These are phyloP conservation scores for Thielaviopsis euricoi DNA, from an alignment of 2,329 filamentous ascomycete species.

Conservation along the genomic window DNA sequence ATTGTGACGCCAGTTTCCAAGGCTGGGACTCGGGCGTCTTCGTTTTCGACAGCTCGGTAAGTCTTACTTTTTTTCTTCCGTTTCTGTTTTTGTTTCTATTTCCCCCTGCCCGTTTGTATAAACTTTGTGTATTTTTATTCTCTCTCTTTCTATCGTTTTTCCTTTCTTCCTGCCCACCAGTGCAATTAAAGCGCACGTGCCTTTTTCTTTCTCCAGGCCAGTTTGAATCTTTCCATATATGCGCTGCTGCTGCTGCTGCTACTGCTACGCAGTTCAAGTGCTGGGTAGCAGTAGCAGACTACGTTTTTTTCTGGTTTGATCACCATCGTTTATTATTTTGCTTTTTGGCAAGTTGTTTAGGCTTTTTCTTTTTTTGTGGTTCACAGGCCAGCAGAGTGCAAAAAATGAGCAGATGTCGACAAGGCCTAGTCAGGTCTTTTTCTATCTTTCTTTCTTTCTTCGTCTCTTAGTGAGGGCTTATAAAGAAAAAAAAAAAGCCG, in stretches of 20 bases:
- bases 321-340: conserved; percentile 1
- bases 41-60: conserved; percentile 8
- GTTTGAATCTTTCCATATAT: too few species aligned
- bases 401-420: not conserved
- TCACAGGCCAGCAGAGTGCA: not conserved
- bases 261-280: not conserved
- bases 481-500: not conserved
- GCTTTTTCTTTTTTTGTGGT: too few species aligned
- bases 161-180: not conserved
- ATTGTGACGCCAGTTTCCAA: conserved; percentile 1
- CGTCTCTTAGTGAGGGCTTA: not conserved
- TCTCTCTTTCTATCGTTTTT: not conserved
- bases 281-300: not conserved
- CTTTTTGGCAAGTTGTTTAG: not conserved
- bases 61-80: not conserved
- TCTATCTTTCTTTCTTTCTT: too few species aligned
- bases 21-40: conserved; percentile 4
- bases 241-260: too few species aligned
- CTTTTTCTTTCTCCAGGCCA: too few species aligned
- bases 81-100: not conserved
- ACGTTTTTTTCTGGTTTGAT: conserved; percentile 3
- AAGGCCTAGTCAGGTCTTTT: not conserved
- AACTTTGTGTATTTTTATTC: not conserved
- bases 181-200: not conserved
- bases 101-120: not conserved